Base-by-base conservation (phyloP, 495 filamentous ascomycete species). In the Sphaerosporella brunnea region DNA sequence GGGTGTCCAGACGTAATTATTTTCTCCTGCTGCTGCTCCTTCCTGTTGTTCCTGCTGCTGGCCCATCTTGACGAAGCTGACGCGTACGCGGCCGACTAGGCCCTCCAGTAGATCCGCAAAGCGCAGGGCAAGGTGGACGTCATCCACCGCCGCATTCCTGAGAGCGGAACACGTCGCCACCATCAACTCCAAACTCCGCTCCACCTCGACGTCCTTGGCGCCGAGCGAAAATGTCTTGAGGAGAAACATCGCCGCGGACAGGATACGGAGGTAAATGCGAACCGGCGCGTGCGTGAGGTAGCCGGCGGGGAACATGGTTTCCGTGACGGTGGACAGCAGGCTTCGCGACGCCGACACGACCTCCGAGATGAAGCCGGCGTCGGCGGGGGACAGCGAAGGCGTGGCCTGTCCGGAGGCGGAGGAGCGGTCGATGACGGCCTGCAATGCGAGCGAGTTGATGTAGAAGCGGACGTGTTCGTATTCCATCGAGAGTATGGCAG, bases 161-260 rank as follows among this genome's bases (percentile, higher is more conserved):
- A 97, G 69, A 18, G 83, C 86, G 51, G 80, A 69, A 1, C 92
- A 78, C 0, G 82, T 84, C 13, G 71, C 65, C 58, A 93, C 82
- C 64, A 96, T 78, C 7, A 96, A 71, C 7, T 71, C 71, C 26
- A 96, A 75, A 26, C 82, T 88, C 19, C 82, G 66, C 48, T 79
- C 75, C 10, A 94, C 83, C 51, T 95, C 88, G 49, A 80, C 78
- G 65, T 90, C 85, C 38, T 81, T 80, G 2, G 86, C 88, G 18
- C 90, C 90, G 1, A 96, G 72, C 4, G 86, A 90, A 60, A 97
- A 95, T 0, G 88, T 93, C 75, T 84, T 84, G 36, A 97, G 75
- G 35, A 96, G 71, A 62, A 97, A 94, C 71, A 95, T 94, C 56
- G 87, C 85, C 19, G 84, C 87, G 46, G 81, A 86, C 53, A 96